Evolutionary conservation across 75 land plant species (phyloP), one percentile per base, ranked within the genome.

Genomic region (Cupressus sempervirens): DNA sequence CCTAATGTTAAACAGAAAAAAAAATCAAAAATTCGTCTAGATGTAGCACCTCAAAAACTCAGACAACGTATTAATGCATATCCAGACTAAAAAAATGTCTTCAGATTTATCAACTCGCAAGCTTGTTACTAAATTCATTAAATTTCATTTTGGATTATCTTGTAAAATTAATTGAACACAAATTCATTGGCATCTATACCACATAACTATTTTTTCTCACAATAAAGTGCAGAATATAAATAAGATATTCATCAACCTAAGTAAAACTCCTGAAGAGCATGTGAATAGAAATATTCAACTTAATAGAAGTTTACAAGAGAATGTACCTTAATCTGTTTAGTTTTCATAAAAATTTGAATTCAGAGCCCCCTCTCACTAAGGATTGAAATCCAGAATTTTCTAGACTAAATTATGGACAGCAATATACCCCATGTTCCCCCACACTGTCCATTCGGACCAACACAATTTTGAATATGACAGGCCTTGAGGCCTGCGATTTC

Each of bases 1-100:
- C 97, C 98, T 96, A 80, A 41, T 18, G 48, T 29, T 32, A 81
- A 52, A 79, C 15, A 45, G 29, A 14, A 43, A 48, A n/a, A 79
- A 29, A 45, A 79, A 79, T 79, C 29, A 10, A 45, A 77, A 79
- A 3, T 26, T 3, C 23, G 12, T 79, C n/a, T 79, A 26, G 43
- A 43, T 79, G 29, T 79, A n/a, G 48, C 46, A 41, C 32, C 32
- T 23, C 41, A 40, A 40, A 26, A 45, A 40, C 74, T 70, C n/a
- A 9, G 30, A 79, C 46, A 45, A 10, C 50, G 26, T 79, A 16
- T 79, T 40, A 26, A 52, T 20, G 16, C 48, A 26, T 32, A 79
- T 12, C 29, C 48, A 43, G 14, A n/a, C 14, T 2, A n/a, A 13
- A 79, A 79, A 79, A 11, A 79, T 26, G 26, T 76, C 10, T 23